phyloP scores from a whole-genome alignment of 106 monocot genomes.

The Apostasia ramifera region DNA sequence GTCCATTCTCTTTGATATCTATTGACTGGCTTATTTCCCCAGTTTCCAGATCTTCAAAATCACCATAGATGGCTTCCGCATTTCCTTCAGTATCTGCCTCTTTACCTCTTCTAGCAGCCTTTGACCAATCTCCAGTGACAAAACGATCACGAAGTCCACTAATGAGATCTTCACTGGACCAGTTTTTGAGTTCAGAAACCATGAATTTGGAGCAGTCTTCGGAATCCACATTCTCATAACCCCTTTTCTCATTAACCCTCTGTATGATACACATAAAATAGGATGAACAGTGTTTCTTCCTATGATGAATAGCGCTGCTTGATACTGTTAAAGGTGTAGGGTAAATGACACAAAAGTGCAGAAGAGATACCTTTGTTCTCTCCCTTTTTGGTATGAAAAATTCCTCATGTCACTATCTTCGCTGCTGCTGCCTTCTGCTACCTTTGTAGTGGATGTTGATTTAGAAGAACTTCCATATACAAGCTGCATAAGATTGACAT shows the following conservation, averaged over 20 bases:
- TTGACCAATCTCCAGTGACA: slow-evolving; percentile 89
- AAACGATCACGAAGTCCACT: slow-evolving; percentile 77
- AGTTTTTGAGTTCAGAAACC: slow-evolving; percentile 50
- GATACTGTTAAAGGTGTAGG: no score
- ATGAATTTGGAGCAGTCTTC: slow-evolving; percentile 80
- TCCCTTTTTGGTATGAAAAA: slow-evolving; percentile 81
- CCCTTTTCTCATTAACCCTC: slow-evolving; percentile 33
- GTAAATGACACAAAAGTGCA: background rate
- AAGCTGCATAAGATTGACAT: slow-evolving; percentile 74
- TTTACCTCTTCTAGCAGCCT: slow-evolving; percentile 60
- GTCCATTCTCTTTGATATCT: slow-evolving; percentile 18
- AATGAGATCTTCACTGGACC: slow-evolving; percentile 63
- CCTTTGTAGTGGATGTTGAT: slow-evolving; percentile 2
- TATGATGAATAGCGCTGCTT: no score
- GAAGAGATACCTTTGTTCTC: slow-evolving; percentile 42
- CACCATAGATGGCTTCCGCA: slow-evolving; percentile 45
- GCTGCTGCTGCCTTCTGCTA: slow-evolving; percentile 29
- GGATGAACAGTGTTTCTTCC: background rate
- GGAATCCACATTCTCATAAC: slow-evolving; percentile 28
- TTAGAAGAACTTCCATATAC: slow-evolving; percentile 63
- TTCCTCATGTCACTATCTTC: slow-evolving; percentile 76
- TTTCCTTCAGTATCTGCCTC: slow-evolving; percentile 32
- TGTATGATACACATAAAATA: slow-evolving; percentile 25
- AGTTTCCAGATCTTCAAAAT: slow-evolving; percentile 93
- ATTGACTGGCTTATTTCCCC: slow-evolving; percentile 31